phyloP scores from a whole-genome alignment of 805 yeast genomes.

The Wickerhamiella hasegawae region DNA sequence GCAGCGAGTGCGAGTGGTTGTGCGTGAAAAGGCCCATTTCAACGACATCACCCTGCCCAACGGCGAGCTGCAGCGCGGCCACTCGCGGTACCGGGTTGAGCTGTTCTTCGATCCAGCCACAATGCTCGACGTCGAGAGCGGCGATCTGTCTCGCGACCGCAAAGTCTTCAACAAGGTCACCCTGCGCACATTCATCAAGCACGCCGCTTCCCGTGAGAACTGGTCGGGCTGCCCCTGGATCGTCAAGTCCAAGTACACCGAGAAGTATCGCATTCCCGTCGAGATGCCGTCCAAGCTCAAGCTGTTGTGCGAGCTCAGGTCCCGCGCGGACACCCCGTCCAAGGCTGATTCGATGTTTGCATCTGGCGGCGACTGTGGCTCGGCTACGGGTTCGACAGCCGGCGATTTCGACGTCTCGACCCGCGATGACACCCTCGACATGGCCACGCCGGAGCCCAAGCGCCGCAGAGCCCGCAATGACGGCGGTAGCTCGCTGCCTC shows the following conservation, averaged over 20 bases:
- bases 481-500: neutral
- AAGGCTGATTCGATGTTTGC: neutral
- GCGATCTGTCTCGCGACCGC: slow-evolving; percentile 62
- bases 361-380: neutral
- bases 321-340: neutral
- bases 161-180: slow-evolving; percentile 78
- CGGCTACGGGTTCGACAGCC: neutral
- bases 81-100: slow-evolving; percentile 55
- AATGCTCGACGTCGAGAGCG: slow-evolving; percentile 56
- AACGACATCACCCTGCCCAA: slow-evolving; percentile 18
- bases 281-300: slow-evolving; percentile 9
- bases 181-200: slow-evolving; percentile 74
- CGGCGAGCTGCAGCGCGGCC: slow-evolving; percentile 32
- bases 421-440: neutral
- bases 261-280: slow-evolving; percentile 38
- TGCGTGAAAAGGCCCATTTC: slow-evolving; percentile 75
- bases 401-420: neutral
- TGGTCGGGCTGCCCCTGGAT: slow-evolving; percentile 95
- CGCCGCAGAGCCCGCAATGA: neutral
- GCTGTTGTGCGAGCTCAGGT: slow-evolving; percentile 3
- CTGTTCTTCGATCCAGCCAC: slow-evolving; percentile 30
- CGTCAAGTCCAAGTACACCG: slow-evolving; percentile 62
- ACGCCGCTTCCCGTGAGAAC: slow-evolving; percentile 58
- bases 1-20: slow-evolving; percentile 37
- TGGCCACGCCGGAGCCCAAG: neutral